These are phyloP conservation scores for Fusarium abutilonis DNA, from an alignment of 2,329 filamentous ascomycete species.

Conservation along the genomic window DNA sequence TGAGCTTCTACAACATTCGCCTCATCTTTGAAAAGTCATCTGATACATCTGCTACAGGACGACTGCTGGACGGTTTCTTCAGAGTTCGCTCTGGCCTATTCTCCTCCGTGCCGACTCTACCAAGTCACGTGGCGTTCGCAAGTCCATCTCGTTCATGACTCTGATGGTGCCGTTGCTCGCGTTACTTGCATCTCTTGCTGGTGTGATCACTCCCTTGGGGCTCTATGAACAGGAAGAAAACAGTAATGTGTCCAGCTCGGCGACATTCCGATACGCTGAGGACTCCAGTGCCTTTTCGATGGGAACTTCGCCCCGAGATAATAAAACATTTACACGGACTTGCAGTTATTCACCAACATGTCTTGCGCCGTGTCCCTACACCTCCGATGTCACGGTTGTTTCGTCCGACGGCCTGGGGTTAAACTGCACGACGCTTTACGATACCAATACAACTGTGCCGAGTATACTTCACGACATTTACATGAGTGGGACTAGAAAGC, in stretches of 20 bases:
- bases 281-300: conserved; percentile 52
- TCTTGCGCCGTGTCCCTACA: conserved; percentile 42
- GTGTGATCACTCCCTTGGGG: conserved; percentile 59
- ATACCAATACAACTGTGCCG: conserved; percentile 44
- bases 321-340: conserved; percentile 23
- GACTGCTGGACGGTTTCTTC: conserved; percentile 43
- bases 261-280: conserved; percentile 50
- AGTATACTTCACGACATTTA: conserved; percentile 34
- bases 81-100: conserved; percentile 55
- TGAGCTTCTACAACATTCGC: conserved; percentile 22
- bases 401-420: conserved; percentile 38
- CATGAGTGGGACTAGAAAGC: conserved; percentile 33
- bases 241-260: background rate
- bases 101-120: conserved; percentile 53
- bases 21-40: background rate
- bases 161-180: conserved; percentile 43
- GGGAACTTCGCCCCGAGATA: conserved; percentile 51
- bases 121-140: conserved; percentile 46
- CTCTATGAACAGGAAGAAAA: conserved; percentile 51
- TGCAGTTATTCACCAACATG: conserved; percentile 44
- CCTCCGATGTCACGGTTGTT: conserved; percentile 26
- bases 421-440: conserved; percentile 25
- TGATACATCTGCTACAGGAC: conserved; percentile 21
- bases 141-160: conserved; percentile 21
- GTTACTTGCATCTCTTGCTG: conserved; percentile 51